A percentile compares a stretch with the other conserved stretches of the same genome.
Evolutionary conservation across 495 filamentous ascomycete genomes (phyloP).

Genomic region (Penicillium roqueforti): DNA sequence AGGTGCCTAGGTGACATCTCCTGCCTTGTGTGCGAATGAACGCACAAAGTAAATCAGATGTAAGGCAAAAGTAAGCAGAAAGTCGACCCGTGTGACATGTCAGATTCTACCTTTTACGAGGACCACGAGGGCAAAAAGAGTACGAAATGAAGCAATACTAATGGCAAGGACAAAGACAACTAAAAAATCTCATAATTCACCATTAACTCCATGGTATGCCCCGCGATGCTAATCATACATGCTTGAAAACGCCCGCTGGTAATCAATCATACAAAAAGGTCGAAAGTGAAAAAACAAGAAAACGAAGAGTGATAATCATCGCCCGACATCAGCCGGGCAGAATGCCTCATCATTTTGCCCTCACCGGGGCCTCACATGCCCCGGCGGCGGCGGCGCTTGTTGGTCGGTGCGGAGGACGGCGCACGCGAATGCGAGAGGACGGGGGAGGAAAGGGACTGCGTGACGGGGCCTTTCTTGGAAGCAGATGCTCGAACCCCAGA

Average conservation of each 20-base stretch:
- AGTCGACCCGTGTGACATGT: background rate
- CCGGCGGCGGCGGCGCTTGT: constrained; percentile 2
- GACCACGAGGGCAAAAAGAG: background rate
- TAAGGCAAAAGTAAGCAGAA: background rate
- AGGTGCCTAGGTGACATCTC: too few species aligned
- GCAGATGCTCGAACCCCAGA: background rate
- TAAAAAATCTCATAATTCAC: background rate
- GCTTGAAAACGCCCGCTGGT: constrained; percentile 4
- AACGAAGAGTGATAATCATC: too few species aligned
- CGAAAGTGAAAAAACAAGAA: background rate
- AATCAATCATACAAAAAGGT: constrained; percentile 1
- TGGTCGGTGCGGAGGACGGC: background rate
- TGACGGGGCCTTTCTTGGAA: background rate
- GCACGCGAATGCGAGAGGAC: constrained; percentile 1
- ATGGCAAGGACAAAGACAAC: background rate
- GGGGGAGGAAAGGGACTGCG: background rate
- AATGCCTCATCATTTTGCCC: background rate
- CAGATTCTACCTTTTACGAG: background rate
- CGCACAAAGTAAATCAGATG: background rate
- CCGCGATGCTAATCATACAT: constrained; percentile 7
- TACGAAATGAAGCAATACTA: background rate
- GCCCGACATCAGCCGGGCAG: background rate
- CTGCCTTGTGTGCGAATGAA: too few species aligned
- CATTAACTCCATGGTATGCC: constrained; percentile 8
- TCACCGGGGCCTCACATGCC: background rate